Conservation (phyloP, 2,329 filamentous ascomycete species). For the Fusarium siculi region DNA sequence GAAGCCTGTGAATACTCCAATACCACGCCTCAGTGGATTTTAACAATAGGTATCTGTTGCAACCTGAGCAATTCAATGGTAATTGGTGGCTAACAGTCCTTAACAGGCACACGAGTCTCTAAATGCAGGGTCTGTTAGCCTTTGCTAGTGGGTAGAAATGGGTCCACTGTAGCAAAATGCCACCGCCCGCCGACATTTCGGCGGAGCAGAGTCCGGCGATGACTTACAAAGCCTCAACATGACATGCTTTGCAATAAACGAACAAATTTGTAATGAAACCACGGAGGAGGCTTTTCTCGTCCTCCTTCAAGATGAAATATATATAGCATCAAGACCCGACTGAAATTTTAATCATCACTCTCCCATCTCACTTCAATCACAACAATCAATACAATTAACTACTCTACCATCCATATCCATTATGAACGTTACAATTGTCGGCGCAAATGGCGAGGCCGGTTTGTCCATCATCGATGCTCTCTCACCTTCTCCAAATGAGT, state of each 20-base stretch:
- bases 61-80: background rate
- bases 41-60: background rate
- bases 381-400: background rate
- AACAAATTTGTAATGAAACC: slow-evolving; percentile 11
- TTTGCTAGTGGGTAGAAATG: background rate
- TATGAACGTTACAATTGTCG: slow-evolving; percentile 33
- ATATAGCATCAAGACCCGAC: background rate
- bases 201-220: background rate
- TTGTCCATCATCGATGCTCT: slow-evolving; percentile 25
- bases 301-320: background rate
- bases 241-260: background rate
- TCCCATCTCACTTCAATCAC: background rate
- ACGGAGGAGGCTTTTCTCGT: background rate
- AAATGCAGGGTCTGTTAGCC: background rate
- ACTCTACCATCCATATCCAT: background rate
- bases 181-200: slow-evolving; percentile 12
- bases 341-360: background rate
- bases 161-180: background rate
- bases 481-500: slow-evolving; percentile 3
- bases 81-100: background rate
- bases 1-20: background rate
- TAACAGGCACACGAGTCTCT: background rate
- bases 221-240: slow-evolving; percentile 25
- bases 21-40: background rate
- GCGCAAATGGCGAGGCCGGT: slow-evolving; percentile 32